A percentile compares a stretch with the other conserved stretches of the same genome.
Conservation (phyloP, 257 asterid species). For the Solanum lignicaule region DNA sequence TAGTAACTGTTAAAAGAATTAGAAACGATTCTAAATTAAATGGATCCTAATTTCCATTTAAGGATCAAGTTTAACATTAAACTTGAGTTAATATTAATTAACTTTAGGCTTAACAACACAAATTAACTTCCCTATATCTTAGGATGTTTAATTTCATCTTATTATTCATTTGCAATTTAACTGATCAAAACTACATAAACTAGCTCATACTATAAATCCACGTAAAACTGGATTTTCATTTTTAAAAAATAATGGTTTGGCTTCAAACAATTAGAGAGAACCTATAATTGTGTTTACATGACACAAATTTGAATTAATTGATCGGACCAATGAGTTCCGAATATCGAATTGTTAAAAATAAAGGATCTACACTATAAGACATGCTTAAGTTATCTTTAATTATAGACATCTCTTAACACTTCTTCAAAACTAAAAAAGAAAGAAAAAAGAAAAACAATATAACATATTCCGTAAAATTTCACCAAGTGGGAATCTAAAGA, state of each 20-base stretch:
- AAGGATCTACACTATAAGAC: background rate
- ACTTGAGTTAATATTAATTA: background rate
- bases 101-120: background rate
- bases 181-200: background rate
- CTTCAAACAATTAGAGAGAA: background rate
- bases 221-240: background rate
- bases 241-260: background rate
- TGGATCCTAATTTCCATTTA: background rate
- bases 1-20: background rate
- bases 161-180: background rate
- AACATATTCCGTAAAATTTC: background rate
- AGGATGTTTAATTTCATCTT: background rate
- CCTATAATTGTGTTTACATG: background rate
- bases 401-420: background rate
- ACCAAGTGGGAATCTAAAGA: fast-evolving
- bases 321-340: fast-evolving
- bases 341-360: background rate
- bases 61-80: background rate
- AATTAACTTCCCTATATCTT: background rate
- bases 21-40: background rate
- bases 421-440: background rate
- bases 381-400: background rate
- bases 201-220: background rate
- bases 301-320: background rate
- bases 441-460: background rate